Evolutionary conservation across 495 filamentous ascomycete genomes (phyloP).

Genomic region (Penicillium herquei): DNA sequence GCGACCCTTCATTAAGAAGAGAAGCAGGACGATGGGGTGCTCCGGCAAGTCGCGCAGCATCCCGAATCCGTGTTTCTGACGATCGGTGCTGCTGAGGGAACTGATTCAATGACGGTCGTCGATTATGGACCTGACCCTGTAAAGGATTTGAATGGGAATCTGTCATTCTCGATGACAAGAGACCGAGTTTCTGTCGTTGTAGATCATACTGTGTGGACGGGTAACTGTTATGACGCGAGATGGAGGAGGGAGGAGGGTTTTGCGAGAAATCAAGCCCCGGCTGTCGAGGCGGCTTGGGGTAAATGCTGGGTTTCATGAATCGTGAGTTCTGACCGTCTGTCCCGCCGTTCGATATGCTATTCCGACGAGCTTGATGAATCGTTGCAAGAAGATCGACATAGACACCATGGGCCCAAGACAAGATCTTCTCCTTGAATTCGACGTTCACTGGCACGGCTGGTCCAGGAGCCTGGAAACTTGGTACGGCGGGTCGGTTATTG

Average conservation of each 20-base stretch:
- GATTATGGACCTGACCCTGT: constrained; percentile 17
- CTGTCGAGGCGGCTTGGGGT: constrained; percentile 61
- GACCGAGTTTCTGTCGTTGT: constrained; percentile 21
- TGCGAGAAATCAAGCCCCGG: constrained; percentile 45
- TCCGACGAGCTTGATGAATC: constrained; percentile 61
- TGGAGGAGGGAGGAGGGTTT: constrained; percentile 10
- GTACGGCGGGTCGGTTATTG: constrained; percentile 16
- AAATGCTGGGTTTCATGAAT: constrained; percentile 56
- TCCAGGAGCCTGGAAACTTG: constrained; percentile 22
- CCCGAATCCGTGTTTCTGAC: constrained; percentile 30
- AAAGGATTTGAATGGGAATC: constrained; percentile 13
- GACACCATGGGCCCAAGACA: constrained; percentile 81
- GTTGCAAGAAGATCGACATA: constrained; percentile 83
- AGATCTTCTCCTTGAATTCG: constrained; percentile 75
- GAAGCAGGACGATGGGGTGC: constrained; percentile 38
- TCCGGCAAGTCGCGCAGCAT: constrained; percentile 29
- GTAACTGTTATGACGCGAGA: constrained; percentile 44
- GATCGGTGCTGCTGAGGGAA: constrained; percentile 25
- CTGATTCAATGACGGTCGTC: constrained; percentile 30
- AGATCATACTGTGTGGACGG: constrained; percentile 39
- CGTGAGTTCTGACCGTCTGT: constrained; percentile 35
- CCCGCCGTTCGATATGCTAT: constrained; percentile 34
- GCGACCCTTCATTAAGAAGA: constrained; percentile 34
- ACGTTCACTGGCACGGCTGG: constrained; percentile 40
- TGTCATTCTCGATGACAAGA: constrained; percentile 10